These are phyloP conservation scores for Claviceps humidiphila DNA, from an alignment of 2,329 filamentous ascomycete species.

Conservation along the genomic window DNA sequence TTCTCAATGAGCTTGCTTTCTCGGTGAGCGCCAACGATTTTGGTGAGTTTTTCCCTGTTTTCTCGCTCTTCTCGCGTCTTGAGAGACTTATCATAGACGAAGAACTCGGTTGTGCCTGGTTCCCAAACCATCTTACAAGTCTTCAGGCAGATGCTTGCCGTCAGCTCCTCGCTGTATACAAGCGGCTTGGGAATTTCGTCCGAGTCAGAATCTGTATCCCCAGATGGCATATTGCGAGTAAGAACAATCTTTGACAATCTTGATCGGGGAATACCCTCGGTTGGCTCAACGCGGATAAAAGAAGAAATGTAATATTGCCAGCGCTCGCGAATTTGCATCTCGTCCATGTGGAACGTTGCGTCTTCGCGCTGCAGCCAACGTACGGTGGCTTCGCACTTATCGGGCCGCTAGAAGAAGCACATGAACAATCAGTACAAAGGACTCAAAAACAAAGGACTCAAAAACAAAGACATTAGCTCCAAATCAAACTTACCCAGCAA, in stretches of 20 bases:
- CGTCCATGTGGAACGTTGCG: conserved; percentile 74
- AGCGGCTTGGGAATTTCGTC: conserved; percentile 48
- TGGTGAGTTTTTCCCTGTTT: conserved; percentile 36
- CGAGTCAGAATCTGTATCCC: conserved; percentile 50
- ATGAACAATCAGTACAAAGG: conserved; percentile 17
- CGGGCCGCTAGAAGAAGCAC: conserved; percentile 41
- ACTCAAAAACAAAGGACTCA: not conserved
- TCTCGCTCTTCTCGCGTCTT: conserved; percentile 53
- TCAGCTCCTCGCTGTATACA: conserved; percentile 52
- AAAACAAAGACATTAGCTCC: not conserved
- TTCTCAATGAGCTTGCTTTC: conserved; percentile 63
- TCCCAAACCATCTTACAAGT: conserved; percentile 71
- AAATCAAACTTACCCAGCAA: conserved; percentile 59
- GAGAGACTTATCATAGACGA: conserved; percentile 56
- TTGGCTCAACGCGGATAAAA: conserved; percentile 78
- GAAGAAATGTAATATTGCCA: conserved; percentile 97
- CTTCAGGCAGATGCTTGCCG: conserved; percentile 62
- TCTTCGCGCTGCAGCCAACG: conserved; percentile 58
- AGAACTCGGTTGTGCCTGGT: conserved; percentile 56
- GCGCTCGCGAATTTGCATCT: conserved; percentile 66
- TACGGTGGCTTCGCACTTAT: conserved; percentile 53
- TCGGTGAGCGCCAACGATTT: conserved; percentile 45
- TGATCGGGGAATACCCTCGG: conserved; percentile 58
- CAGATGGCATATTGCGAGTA: conserved; percentile 53
- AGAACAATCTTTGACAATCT: conserved; percentile 57